Base-by-base conservation (phyloP, 106 monocot genomes). In the Chionographis japonica region DNA sequence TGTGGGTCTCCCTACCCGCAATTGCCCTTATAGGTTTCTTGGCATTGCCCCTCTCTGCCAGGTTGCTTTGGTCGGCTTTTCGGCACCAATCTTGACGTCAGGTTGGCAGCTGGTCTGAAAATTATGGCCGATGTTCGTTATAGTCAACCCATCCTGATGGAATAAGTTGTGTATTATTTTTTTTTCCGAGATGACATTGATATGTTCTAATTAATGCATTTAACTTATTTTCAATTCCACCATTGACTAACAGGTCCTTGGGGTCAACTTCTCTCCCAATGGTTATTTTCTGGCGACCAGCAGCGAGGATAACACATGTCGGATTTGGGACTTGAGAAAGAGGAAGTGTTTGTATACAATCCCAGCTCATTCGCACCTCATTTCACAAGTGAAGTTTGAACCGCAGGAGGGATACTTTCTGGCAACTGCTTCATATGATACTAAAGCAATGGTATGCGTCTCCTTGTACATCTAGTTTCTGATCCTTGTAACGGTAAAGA, bases 301-400 rank as follows among this genome's bases (percentile, higher is more conserved):
- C 18, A 82, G 92, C 20, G 95, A 92, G 72, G 95, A 97, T 58
- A 86, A 92, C 72, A 80, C 86, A 16, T 97, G 95, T 38, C 81
- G 89, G 7, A 86, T 97, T 65, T 97, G 95, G 95, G 88, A 97
- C 65, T 81, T 97, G 83, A 97, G 97, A 72, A 97, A 89, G 66
- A 84, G 85, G 63, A 89, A 80, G 67, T 87, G 68, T 65, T 49
- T 84, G 40, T 97, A 92, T 54, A 73, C 81, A 56, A 97, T 92
- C 74, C 97, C 92, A n/a, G 92, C 92, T 39, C 97, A 97, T 87
- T 82, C 89, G 13, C 77, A 79, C 63, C 82, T 97, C 12, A 79
- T 97, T 77, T 97, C 97, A 20, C 92, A 90, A 81, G 86, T 97
- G 38, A 92, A 97, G 54, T 97, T 75, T 76, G 97, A 97, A 69